phyloP scores from a whole-genome alignment of 768 basidiomycete genomes.

The Boletus vermiculosoides region DNA sequence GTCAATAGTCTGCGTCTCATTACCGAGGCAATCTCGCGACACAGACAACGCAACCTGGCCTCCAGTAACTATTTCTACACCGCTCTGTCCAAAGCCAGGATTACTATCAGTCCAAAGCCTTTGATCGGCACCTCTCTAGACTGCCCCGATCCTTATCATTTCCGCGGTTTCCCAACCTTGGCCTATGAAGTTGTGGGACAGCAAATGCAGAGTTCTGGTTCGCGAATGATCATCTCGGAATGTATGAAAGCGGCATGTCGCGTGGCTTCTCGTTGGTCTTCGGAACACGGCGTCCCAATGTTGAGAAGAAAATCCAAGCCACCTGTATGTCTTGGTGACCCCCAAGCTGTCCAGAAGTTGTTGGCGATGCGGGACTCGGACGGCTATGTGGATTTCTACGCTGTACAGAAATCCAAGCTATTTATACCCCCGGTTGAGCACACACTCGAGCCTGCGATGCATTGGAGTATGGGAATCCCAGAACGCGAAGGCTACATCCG shows the following conservation, averaged over 20 bases:
- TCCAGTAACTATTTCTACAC: constrained; percentile 27
- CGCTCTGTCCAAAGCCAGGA: constrained; percentile 21
- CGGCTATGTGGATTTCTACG: constrained; percentile 43
- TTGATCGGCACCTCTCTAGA: constrained; percentile 31
- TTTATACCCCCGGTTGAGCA: constrained; percentile 41
- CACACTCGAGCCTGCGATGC: constrained; percentile 54
- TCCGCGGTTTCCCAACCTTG: constrained; percentile 51
- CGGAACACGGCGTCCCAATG: constrained; percentile 57
- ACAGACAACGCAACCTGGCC: constrained; percentile 24
- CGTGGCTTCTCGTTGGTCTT: constrained; percentile 69
- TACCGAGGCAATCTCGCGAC: constrained; percentile 25
- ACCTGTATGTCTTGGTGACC: constrained; percentile 31
- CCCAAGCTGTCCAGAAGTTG: constrained; percentile 41
- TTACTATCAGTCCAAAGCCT: constrained; percentile 33
- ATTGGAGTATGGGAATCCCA: constrained; percentile 68
- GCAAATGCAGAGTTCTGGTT: constrained; percentile 34
- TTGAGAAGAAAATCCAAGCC: constrained; percentile 53
- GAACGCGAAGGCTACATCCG: constrained; percentile 79
- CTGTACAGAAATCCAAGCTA: constrained; percentile 35
- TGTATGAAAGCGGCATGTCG: constrained; percentile 80
- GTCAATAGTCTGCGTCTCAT: constrained; percentile 34
- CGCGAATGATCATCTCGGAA: constrained; percentile 67
- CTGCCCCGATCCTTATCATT: constrained; percentile 31
- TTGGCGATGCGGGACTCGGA: constrained; percentile 45
- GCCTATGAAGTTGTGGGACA: constrained; percentile 42